These are phyloP conservation scores for Boletus subcaerulescens DNA, from an alignment of 768 basidiomycete species.

Conservation along the genomic window DNA sequence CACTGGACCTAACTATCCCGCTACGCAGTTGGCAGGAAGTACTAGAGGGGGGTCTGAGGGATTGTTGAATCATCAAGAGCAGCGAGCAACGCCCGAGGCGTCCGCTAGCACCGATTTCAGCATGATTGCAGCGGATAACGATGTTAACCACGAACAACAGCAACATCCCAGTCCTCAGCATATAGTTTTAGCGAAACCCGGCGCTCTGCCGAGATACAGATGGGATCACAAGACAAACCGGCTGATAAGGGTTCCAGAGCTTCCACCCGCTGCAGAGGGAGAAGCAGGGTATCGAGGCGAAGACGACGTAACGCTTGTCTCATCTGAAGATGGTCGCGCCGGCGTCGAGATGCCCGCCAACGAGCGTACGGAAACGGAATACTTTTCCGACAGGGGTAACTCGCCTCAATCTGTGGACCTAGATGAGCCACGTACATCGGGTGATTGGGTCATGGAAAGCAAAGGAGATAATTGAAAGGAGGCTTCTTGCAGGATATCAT, in stretches of 20 bases:
- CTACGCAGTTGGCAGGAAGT: not conserved
- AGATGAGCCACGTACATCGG: not conserved
- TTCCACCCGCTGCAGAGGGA: not conserved
- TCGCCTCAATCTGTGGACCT: not conserved
- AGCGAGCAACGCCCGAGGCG: not conserved
- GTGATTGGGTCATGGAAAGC: not conserved
- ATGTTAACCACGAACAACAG: too few relatives aligned
- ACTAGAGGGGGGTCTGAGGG: too few relatives aligned
- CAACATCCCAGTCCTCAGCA: not conserved
- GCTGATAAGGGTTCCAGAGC: not conserved
- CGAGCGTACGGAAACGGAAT: not conserved
- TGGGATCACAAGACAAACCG: slow-evolving; percentile 2
- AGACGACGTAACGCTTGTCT: slow-evolving; percentile 18
- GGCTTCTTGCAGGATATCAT: not conserved
- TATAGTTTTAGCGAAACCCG: not conserved
- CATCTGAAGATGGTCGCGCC: slow-evolving; percentile 7
- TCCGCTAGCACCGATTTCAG: not conserved
- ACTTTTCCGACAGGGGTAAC: not conserved
- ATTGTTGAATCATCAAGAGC: not conserved
- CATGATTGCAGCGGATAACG: not conserved
- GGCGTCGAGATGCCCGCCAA: not conserved
- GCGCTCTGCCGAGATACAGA: slow-evolving; percentile 5
- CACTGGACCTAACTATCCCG: not conserved
- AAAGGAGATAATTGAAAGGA: not conserved
- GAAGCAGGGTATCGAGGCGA: not conserved